Evolutionary conservation across 1,284 basidiomycete species (phyloP).

Genomic region (Ganoderma boninense): DNA sequence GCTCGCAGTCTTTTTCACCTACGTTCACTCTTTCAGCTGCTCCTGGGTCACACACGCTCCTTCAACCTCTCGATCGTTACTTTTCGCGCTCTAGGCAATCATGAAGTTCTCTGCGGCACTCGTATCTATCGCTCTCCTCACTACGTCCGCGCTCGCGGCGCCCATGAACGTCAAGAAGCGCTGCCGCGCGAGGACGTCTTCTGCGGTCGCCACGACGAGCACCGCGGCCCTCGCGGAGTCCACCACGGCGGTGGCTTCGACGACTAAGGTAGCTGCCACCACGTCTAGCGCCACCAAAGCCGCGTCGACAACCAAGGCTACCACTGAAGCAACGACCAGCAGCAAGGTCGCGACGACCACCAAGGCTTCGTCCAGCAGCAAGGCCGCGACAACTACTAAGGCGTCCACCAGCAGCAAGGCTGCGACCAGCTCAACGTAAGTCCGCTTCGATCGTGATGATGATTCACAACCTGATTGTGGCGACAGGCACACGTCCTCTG

Average conservation of each 20-base stretch:
- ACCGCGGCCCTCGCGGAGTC: constrained; percentile 6
- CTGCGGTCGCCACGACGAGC: constrained; percentile 23
- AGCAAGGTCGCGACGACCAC: constrained; percentile 10
- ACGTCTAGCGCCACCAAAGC: constrained; percentile 1
- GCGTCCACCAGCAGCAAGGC: constrained; percentile 3
- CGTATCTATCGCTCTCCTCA: constrained; percentile 39
- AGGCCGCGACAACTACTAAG: background rate
- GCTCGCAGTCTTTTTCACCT: background rate
- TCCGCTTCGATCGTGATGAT: background rate
- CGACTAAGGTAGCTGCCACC: background rate
- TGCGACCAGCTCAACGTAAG: constrained; percentile 8
- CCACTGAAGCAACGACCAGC: background rate
- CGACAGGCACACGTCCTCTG: background rate
- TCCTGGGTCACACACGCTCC: background rate
- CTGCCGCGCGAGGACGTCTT: constrained; percentile 32
- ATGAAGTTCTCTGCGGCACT: constrained; percentile 41
- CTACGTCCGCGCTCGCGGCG: constrained; percentile 36
- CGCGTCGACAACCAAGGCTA: constrained; percentile 4
- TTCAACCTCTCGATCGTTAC: constrained; percentile 10
- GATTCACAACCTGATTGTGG: background rate
- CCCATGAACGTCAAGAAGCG: constrained; percentile 32
- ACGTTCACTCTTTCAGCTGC: background rate
- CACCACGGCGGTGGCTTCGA: background rate
- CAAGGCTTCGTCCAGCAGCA: constrained; percentile 7
- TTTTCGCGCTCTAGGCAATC: constrained; percentile 6